Conservation (phyloP, 441 rosid genomes). For the Euphorbia celastroides region DNA sequence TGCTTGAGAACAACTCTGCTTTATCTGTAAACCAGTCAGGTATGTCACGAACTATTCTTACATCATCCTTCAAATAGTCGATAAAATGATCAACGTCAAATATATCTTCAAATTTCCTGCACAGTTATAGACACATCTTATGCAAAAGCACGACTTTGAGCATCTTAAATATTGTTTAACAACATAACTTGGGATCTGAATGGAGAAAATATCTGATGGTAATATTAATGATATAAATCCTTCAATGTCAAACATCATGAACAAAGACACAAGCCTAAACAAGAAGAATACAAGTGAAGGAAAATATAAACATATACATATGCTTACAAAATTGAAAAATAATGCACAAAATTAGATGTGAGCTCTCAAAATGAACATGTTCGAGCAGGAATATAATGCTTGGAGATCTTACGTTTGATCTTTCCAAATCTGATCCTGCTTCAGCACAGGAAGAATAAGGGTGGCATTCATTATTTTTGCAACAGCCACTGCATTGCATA, state of each 20-base stretch:
- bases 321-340: not conserved
- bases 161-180: not conserved
- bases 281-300: not conserved
- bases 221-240: not conserved
- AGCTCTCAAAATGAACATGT: not conserved
- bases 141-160: not conserved
- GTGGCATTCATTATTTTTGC: constrained; percentile 98
- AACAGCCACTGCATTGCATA: constrained; percentile 98
- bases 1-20: constrained; percentile 81
- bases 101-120: constrained; percentile 95
- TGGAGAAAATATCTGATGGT: not conserved
- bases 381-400: not conserved
- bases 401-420: constrained; percentile 77
- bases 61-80: constrained; percentile 88
- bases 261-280: not conserved
- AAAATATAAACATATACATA: not conserved
- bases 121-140: constrained; percentile 13
- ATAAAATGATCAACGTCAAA: constrained; percentile 96
- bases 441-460: constrained; percentile 89
- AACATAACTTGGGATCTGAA: not conserved
- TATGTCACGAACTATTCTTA: constrained; percentile 83
- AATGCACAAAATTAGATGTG: not conserved
- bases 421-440: constrained; percentile 99
- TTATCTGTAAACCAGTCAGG: constrained; percentile 97
- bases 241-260: not conserved